A percentile compares a stretch with the other conserved stretches of the same genome.
These are phyloP conservation scores for Davidsoniella australis DNA, from an alignment of 2,329 filamentous ascomycete species.

Conservation along the genomic window DNA sequence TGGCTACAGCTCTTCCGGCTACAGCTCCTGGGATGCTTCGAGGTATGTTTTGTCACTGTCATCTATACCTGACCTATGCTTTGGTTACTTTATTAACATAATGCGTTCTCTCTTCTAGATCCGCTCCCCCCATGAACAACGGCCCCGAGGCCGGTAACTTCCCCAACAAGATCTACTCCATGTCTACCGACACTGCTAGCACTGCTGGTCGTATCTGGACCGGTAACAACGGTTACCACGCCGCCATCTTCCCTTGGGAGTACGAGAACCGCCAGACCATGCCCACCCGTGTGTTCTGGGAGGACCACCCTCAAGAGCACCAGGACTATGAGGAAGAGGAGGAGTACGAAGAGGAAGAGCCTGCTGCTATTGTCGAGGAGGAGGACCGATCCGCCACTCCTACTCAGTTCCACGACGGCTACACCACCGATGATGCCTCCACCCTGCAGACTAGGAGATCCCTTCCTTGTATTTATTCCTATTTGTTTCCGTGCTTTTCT, in stretches of 20 bases:
- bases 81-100: neutral
- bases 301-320: slow-evolving; percentile 6
- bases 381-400: neutral
- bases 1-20: slow-evolving; percentile 7
- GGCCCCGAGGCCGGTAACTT: slow-evolving; percentile 71
- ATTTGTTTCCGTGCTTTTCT: no score
- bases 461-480: no score
- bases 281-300: slow-evolving; percentile 12
- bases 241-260: slow-evolving; percentile 12
- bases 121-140: slow-evolving; percentile 10
- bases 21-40: slow-evolving; percentile 14
- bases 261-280: slow-evolving; percentile 9
- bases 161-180: slow-evolving; percentile 60
- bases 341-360: slow-evolving; percentile 1
- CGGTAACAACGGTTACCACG: slow-evolving; percentile 6
- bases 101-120: slow-evolving; percentile 1
- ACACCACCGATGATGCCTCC: slow-evolving; percentile 2
- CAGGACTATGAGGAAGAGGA: slow-evolving; percentile 1
- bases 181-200: slow-evolving; percentile 35
- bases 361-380: neutral
- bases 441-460: slow-evolving; percentile 13
- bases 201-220: slow-evolving; percentile 1
- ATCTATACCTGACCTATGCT: neutral
- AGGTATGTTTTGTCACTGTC: slow-evolving; percentile 8
- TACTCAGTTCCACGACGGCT: slow-evolving; percentile 1